Base-by-base conservation (phyloP, 148 eudicot genomes). In the Arctostaphylos glauca region DNA sequence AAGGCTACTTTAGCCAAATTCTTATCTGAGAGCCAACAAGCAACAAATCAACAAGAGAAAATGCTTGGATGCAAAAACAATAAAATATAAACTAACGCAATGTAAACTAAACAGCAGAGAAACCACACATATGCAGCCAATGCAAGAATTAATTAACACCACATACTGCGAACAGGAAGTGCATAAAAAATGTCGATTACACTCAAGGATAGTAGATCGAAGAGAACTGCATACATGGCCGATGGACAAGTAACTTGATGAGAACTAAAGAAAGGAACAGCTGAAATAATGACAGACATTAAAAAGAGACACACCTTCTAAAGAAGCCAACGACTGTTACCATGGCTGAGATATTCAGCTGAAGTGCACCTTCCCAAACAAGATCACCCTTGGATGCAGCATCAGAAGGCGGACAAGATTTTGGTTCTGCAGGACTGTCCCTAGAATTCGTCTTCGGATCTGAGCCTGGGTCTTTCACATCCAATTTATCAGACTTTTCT, bases 331-430 rank as follows among this genome's bases (percentile, higher is more conserved):
- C 87, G 82, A 91, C 91, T n/a, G 88, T 84, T 47, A 91, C 93
- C 64, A 71, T 81, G 67, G 96, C 92, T 66, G 96, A 87, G 21
- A 91, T 53, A 82, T 48, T 92, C 53, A 95, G 87, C 88, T 95
- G 96, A 72, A 95, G 86, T 75, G 80, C 66, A 71, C 98, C 98
- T 79, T 92, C 91, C 98, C 98, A 95, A 19, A 92, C 71, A 79
- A 60, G 77, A 21, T 89, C 92, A 56, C 86, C 88, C 70, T 82
- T 87, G 19, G 83, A 80, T 31, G 70, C 67, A 83, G 66, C 83
- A 84, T 58, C 82, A 68, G 80, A 62, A 82, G 80, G 76, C 25
- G 73, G 38, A 31, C 38, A 38, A 8, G 77, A 53, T 81, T 85
- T 84, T 50, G 73, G 74, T 80, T 78, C 83, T 71, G 71, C 86